phyloP scores from a whole-genome alignment of 2,329 filamentous ascomycete genomes.

The Diaporthe sp. region DNA sequence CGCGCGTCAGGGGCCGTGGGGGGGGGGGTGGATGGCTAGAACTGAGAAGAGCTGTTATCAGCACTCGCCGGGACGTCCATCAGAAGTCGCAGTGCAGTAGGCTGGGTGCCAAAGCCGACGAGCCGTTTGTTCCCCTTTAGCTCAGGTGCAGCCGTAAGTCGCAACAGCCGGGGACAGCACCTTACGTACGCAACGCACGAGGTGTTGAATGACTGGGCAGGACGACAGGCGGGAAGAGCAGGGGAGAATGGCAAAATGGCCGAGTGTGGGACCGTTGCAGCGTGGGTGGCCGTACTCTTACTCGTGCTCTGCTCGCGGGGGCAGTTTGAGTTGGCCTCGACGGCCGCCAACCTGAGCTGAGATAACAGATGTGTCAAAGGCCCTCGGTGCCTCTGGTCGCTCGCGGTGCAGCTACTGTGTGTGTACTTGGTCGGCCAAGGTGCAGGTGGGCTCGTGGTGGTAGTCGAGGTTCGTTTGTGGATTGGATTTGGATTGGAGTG shows the following conservation, averaged over 20 bases:
- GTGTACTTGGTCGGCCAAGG: constrained; percentile 21
- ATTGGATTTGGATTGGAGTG: constrained; percentile 18
- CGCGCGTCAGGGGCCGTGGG: constrained; percentile 29
- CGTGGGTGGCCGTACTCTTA: constrained; percentile 33
- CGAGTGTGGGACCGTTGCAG: constrained; percentile 32
- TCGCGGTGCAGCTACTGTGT: background rate
- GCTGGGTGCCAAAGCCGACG: constrained; percentile 21
- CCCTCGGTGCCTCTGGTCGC: constrained; percentile 17
- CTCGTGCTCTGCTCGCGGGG: constrained; percentile 28
- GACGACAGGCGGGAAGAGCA: constrained; percentile 24
- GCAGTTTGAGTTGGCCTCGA: constrained; percentile 36
- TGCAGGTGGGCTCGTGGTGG: constrained; percentile 21
- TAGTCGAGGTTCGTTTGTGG: constrained; percentile 19
- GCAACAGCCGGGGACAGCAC: constrained; percentile 32
- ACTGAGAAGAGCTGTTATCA: constrained; percentile 35
- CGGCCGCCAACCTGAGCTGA: constrained; percentile 37
- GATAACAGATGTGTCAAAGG: constrained; percentile 33
- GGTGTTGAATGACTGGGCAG: constrained; percentile 30
- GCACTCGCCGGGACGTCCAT: constrained; percentile 35
- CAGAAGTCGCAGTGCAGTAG: constrained; percentile 19
- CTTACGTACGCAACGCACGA: constrained; percentile 34
- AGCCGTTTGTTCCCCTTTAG: constrained; percentile 28
- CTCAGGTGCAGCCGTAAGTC: constrained; percentile 27
- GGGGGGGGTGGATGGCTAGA: constrained; percentile 27
- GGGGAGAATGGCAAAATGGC: constrained; percentile 35